A percentile compares a stretch with the other conserved stretches of the same genome.
phyloP scores from a whole-genome alignment of 129 eudicot genomes.

The Centrapalus pauciflorus region DNA sequence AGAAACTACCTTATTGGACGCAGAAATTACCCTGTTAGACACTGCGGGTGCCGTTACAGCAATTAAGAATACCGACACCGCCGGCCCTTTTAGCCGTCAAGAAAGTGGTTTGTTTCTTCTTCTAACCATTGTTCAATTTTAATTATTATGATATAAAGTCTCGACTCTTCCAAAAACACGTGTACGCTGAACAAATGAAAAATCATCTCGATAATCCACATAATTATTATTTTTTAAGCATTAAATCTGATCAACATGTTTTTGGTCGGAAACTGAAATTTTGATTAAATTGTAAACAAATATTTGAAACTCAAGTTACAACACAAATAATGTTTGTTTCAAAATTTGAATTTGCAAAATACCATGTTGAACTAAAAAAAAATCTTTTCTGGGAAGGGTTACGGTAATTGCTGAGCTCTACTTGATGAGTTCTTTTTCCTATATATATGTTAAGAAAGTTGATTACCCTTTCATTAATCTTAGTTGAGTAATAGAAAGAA shows the following conservation, averaged over 20 bases:
- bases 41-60: conserved; percentile 41
- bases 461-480: too few species aligned
- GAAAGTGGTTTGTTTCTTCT: conserved; percentile 16
- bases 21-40: conserved; percentile 43
- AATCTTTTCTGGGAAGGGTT: not conserved
- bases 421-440: not conserved
- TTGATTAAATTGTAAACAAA: not conserved
- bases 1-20: conserved; percentile 20
- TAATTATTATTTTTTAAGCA: not conserved
- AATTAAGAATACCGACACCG: conserved; percentile 20
- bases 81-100: conserved; percentile 13
- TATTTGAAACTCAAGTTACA: not conserved
- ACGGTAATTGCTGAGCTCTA: not conserved
- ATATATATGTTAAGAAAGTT: too few species aligned
- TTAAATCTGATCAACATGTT: not conserved
- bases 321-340: not conserved
- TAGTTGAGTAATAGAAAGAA: not conserved
- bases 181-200: not conserved
- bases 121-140: not conserved
- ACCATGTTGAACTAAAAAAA: not conserved
- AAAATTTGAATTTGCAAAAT: not conserved
- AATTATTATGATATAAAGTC: not conserved
- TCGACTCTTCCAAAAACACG: not conserved
- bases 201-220: not conserved
- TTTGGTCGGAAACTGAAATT: not conserved